phyloP scores from a whole-genome alignment of 345 rosid species.

The Turnera subulata region DNA sequence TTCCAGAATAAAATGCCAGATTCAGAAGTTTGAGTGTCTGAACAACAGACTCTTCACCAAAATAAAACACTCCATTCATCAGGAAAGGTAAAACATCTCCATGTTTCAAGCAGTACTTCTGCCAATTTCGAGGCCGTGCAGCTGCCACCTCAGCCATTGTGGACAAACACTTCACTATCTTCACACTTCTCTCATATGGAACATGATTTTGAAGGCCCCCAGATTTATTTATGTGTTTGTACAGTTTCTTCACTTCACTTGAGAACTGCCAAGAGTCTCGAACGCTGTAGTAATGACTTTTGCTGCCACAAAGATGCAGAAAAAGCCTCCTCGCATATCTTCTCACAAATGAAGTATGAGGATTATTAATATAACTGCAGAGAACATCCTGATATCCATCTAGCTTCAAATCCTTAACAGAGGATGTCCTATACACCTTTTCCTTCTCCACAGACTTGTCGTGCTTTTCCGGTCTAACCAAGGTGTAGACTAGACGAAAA shows the following conservation, averaged over 20 bases:
- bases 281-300: conserved; percentile 90
- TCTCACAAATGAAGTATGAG: conserved; percentile 88
- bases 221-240: conserved; percentile 85
- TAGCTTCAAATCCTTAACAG: conserved; percentile 82
- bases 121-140: conserved; percentile 98
- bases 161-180: conserved; percentile 85
- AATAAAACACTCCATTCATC: conserved; percentile 71
- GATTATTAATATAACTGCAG: conserved; percentile 94
- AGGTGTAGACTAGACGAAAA: conserved; percentile 80
- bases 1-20: conserved; percentile 88
- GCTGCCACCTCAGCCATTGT: conserved; percentile 91
- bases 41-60: conserved; percentile 87
- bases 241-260: conserved; percentile 70
- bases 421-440: conserved; percentile 51
- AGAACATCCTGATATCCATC: conserved; percentile 97
- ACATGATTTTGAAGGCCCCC: conserved; percentile 83
- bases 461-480: conserved; percentile 98
- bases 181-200: conserved; percentile 88
- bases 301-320: conserved; percentile 95
- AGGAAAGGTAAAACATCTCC: conserved; percentile 76
- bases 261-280: conserved; percentile 98
- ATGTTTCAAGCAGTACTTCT: conserved; percentile 88
- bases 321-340: conserved; percentile 98
- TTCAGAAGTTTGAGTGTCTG: conserved; percentile 86
- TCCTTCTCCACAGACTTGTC: conserved; percentile 92